phyloP scores from a whole-genome alignment of 768 basidiomycete species.

The Mycena rebaudengoi region DNA sequence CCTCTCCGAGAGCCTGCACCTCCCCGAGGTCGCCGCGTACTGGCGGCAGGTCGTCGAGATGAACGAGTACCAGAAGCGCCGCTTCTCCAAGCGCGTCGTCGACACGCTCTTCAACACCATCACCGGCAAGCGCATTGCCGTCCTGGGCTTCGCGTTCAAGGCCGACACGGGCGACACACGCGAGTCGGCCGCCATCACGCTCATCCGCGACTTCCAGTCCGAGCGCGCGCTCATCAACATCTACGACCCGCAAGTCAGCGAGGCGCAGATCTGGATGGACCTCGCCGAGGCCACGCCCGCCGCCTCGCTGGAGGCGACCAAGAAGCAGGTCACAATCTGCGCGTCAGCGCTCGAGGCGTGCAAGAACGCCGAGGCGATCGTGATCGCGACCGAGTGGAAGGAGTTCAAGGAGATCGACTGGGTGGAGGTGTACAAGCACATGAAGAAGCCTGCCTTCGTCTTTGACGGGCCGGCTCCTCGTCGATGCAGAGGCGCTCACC shows the following conservation, averaged over 20 bases:
- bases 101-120: slow-evolving; percentile 99
- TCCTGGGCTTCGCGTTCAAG: slow-evolving; percentile 99
- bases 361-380: slow-evolving; percentile 88
- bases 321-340: slow-evolving; percentile 87
- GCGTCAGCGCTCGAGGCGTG: slow-evolving; percentile 87
- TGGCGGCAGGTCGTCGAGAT: slow-evolving; percentile 97
- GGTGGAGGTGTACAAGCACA: slow-evolving; percentile 81
- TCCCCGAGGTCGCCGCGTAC: slow-evolving; percentile 97
- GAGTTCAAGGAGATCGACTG: slow-evolving; percentile 96
- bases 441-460: slow-evolving; percentile 99
- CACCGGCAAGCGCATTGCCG: slow-evolving; percentile 95
- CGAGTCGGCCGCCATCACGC: slow-evolving; percentile 94
- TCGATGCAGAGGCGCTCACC: slow-evolving; percentile 81
- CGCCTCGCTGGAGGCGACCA: slow-evolving; percentile 75
- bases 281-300: slow-evolving; percentile 74
- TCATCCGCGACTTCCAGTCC: slow-evolving; percentile 91
- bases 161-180: slow-evolving; percentile 99
- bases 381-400: slow-evolving; percentile 97
- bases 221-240: slow-evolving; percentile 89
- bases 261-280: slow-evolving; percentile 88
- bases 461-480: slow-evolving; percentile 92
- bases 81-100: slow-evolving; percentile 96
- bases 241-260: slow-evolving; percentile 91
- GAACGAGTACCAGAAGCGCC: slow-evolving; percentile 98
- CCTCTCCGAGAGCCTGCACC: slow-evolving; percentile 91